phyloP scores from a whole-genome alignment of 139 green algal genomes.

The Gonium pectorale region DNA sequence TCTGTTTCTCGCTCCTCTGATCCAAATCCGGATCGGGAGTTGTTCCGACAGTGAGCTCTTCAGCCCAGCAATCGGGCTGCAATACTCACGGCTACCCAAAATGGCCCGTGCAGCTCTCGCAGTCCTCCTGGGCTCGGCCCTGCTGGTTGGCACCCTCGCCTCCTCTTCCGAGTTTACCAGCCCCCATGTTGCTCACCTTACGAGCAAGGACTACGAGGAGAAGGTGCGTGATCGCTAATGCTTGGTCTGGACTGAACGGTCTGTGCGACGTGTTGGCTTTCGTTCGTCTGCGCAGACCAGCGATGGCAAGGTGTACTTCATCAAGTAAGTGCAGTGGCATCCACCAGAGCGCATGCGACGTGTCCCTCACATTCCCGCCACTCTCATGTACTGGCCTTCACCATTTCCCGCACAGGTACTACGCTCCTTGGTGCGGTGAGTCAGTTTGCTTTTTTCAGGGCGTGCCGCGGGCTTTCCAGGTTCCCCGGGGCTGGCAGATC shows the following conservation, averaged over 20 bases:
- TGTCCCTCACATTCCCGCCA: neutral
- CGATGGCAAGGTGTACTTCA: slow-evolving; percentile 65
- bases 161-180: slow-evolving; percentile 41
- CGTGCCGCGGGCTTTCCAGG: too few species aligned
- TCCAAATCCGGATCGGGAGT: neutral
- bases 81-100: neutral
- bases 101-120: slow-evolving; percentile 8
- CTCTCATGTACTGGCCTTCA: neutral
- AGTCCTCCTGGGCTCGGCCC: neutral
- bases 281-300: slow-evolving; percentile 35
- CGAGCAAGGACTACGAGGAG: slow-evolving; percentile 41
- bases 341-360: neutral
- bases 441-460: too few species aligned
- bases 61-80: neutral
- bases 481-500: too few species aligned
- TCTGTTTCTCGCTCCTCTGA: neutral
- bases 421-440: slow-evolving; percentile 76
- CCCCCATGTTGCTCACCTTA: slow-evolving; percentile 38
- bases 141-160: slow-evolving; percentile 14
- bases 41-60: neutral
- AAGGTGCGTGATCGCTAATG: neutral
- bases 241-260: too few species aligned
- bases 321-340: slow-evolving; percentile 48
- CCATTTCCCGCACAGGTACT: slow-evolving; percentile 56
- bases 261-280: neutral